Conservation (phyloP, 73 alveolate species). For the Paramecium octaurelia region DNA sequence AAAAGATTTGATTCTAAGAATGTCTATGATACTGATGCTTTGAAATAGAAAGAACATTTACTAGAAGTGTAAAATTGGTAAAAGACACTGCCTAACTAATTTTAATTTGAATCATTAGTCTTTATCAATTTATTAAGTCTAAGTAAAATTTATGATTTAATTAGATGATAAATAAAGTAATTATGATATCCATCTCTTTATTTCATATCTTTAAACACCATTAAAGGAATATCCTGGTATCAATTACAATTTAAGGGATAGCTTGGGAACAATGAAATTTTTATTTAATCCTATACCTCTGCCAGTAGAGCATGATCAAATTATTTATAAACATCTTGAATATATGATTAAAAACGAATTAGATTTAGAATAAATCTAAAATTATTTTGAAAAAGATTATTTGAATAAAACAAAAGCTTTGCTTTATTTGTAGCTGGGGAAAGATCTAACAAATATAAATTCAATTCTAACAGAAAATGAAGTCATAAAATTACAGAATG, state of each 20-base stretch:
- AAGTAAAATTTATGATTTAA: not conserved
- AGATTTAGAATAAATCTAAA: not conserved
- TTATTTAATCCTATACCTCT: not conserved
- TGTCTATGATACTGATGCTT: not conserved
- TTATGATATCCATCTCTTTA: not conserved
- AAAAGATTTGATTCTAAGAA: not conserved
- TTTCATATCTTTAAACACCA: not conserved
- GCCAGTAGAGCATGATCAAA: not conserved
- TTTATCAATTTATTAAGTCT: not conserved
- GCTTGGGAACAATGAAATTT: not conserved
- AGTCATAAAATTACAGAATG: not conserved
- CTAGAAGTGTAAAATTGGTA: not conserved
- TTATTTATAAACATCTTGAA: not conserved
- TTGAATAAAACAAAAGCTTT: not conserved
- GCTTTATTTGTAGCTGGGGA: not conserved
- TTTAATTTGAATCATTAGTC: not conserved
- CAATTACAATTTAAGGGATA: not conserved
- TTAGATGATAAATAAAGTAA: not conserved
- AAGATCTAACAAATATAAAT: not conserved
- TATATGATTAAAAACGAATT: not conserved
- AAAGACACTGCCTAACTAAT: not conserved
- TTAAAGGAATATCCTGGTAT: not conserved
- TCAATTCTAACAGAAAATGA: not conserved
- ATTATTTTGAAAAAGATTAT: not conserved
- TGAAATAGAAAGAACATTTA: not conserved